phyloP scores from a whole-genome alignment of 179 eudicot genomes.

The Beta corolliflora region DNA sequence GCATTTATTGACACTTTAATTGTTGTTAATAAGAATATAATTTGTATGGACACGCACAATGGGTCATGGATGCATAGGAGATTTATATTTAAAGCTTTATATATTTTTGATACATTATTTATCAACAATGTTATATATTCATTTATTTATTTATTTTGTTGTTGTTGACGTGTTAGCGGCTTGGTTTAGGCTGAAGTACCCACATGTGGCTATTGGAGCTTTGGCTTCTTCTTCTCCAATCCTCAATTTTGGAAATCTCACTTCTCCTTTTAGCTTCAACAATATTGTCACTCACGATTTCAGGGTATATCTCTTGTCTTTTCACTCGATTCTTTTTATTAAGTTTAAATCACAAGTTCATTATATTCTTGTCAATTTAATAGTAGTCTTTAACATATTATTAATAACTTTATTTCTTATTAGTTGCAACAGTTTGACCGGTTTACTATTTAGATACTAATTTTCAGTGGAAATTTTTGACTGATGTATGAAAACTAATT shows the following conservation, averaged over 20 bases:
- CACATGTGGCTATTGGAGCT: slow-evolving; percentile 85
- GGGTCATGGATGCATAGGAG: too few species aligned
- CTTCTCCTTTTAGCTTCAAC: slow-evolving; percentile 69
- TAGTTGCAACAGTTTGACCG: too few species aligned
- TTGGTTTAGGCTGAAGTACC: slow-evolving; percentile 92
- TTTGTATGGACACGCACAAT: neutral
- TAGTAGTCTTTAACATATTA: too few species aligned
- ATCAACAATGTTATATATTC: too few species aligned
- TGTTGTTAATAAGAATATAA: neutral
- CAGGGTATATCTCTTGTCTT: slow-evolving; percentile 39
- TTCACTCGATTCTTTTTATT: neutral
- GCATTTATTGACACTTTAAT: neutral
- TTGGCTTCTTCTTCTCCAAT: slow-evolving; percentile 92
- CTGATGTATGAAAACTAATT: too few species aligned
- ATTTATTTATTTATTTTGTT: neutral
- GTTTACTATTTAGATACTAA: too few species aligned
- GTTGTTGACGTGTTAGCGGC: slow-evolving; percentile 77
- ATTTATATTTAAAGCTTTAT: too few species aligned
- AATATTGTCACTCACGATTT: slow-evolving; percentile 75
- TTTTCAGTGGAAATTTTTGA: too few species aligned
- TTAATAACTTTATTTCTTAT: too few species aligned
- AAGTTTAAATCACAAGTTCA: neutral
- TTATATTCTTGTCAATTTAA: too few species aligned
- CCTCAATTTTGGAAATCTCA: slow-evolving; percentile 69
- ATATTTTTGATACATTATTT: too few species aligned